These are phyloP conservation scores for Aspergillus bertholletiae DNA, from an alignment of 495 filamentous ascomycete species.

Conservation along the genomic window DNA sequence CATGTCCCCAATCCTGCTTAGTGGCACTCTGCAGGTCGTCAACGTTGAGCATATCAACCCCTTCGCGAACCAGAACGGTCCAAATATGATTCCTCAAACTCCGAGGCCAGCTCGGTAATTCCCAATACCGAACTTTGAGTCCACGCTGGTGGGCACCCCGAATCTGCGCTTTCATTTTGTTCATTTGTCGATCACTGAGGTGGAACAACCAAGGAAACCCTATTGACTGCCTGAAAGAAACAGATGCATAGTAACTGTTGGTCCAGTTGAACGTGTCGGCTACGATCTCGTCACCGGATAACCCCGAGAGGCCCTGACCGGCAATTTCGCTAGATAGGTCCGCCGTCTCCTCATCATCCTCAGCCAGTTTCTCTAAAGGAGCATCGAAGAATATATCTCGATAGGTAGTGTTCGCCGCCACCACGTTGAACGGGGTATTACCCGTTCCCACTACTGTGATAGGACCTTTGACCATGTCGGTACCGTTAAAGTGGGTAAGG, in stretches of 20 bases:
- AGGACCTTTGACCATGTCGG: slow-evolving; percentile 45
- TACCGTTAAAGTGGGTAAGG: slow-evolving; percentile 55
- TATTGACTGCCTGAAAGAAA: slow-evolving; percentile 41
- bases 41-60: slow-evolving; percentile 73
- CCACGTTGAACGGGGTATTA: slow-evolving; percentile 65
- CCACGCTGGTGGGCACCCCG: slow-evolving; percentile 65
- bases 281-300: slow-evolving; percentile 28
- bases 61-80: slow-evolving; percentile 66
- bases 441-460: slow-evolving; percentile 81
- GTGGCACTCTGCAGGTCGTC: slow-evolving; percentile 66
- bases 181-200: slow-evolving; percentile 50
- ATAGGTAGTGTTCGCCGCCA: slow-evolving; percentile 43
- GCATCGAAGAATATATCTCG: slow-evolving; percentile 66
- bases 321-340: slow-evolving; percentile 12
- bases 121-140: slow-evolving; percentile 75
- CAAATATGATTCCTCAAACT: slow-evolving; percentile 70
- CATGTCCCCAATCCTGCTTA: slow-evolving; percentile 39
- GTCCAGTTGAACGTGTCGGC: slow-evolving; percentile 43
- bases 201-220: slow-evolving; percentile 39
- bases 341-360: slow-evolving; percentile 3
- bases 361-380: slow-evolving; percentile 42
- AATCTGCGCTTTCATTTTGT: slow-evolving; percentile 60
- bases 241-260: slow-evolving; percentile 45
- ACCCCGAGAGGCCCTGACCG: slow-evolving; percentile 36
- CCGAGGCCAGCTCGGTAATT: slow-evolving; percentile 73